Evolutionary conservation across 2,329 filamentous ascomycete genomes (phyloP).

Genomic region (Apiospora malaysiana): DNA sequence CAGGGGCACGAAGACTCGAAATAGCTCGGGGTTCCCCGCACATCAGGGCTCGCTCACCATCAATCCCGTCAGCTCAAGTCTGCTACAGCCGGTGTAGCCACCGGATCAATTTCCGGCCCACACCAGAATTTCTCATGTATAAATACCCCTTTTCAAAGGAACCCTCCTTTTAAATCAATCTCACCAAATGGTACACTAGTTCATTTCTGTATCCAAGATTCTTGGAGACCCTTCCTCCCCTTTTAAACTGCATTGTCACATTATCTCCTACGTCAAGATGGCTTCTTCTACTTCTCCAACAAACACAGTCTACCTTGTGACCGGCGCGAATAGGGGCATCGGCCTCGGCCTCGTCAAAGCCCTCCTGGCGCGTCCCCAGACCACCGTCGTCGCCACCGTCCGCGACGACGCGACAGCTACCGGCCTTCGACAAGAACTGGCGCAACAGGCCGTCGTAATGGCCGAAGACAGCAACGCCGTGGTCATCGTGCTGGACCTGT

Average conservation of each 20-base stretch:
- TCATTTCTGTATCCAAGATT: not conserved
- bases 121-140: not conserved
- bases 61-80: conserved; percentile 4
- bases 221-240: not conserved
- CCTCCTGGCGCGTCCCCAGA: conserved; percentile 57
- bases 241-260: too few species aligned
- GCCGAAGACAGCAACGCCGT: conserved; percentile 38
- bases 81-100: not conserved
- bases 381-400: conserved; percentile 50
- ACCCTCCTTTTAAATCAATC: not conserved
- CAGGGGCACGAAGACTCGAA: not conserved
- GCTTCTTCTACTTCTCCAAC: conserved; percentile 6
- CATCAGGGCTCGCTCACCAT: conserved; percentile 13
- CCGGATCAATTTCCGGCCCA: conserved; percentile 8
- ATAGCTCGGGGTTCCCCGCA: not conserved
- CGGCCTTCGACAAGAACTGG: not conserved
- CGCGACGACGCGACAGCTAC: conserved; percentile 34
- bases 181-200: not conserved
- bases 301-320: conserved; percentile 45
- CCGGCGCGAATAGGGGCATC: conserved; percentile 48
- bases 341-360: conserved; percentile 44
- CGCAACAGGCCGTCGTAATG: conserved; percentile 28
- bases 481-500: conserved; percentile 46
- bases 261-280: not conserved
- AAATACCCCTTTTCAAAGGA: not conserved